These are phyloP conservation scores for Croton setiger DNA, from an alignment of 441 rosid species.

Conservation along the genomic window DNA sequence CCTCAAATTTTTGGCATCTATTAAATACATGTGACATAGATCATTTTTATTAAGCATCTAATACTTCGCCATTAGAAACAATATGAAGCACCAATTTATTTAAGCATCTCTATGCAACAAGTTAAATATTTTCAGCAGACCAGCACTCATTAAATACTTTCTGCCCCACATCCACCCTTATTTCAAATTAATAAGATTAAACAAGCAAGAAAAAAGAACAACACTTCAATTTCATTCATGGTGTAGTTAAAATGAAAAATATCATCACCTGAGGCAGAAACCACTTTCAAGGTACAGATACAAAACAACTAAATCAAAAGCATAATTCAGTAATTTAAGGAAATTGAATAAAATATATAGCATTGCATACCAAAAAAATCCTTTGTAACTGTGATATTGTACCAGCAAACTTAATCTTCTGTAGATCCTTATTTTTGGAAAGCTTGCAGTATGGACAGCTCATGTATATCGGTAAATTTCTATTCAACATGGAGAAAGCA, in stretches of 20 bases:
- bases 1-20: background rate
- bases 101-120: background rate
- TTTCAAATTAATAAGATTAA: slow-evolving; percentile 11
- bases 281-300: background rate
- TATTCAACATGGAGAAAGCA: slow-evolving; percentile 55
- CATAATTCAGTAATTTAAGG: slow-evolving; percentile 13
- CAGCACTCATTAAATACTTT: slow-evolving; percentile 2
- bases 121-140: background rate
- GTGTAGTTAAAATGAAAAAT: background rate
- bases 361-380: slow-evolving; percentile 62
- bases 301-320: background rate
- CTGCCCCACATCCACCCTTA: too few species aligned
- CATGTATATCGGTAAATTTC: slow-evolving; percentile 69
- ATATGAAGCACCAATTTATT: background rate
- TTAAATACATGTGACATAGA: background rate
- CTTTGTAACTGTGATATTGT: slow-evolving; percentile 75
- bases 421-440: slow-evolving; percentile 43
- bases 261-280: background rate
- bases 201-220: slow-evolving; percentile 11
- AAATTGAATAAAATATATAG: slow-evolving; percentile 18
- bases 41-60: background rate
- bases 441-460: slow-evolving; percentile 63
- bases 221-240: background rate
- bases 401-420: slow-evolving; percentile 56
- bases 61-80: background rate